Conservation (phyloP, 1,139 yeast genomes). For the Lodderomyces parapsilosis region DNA sequence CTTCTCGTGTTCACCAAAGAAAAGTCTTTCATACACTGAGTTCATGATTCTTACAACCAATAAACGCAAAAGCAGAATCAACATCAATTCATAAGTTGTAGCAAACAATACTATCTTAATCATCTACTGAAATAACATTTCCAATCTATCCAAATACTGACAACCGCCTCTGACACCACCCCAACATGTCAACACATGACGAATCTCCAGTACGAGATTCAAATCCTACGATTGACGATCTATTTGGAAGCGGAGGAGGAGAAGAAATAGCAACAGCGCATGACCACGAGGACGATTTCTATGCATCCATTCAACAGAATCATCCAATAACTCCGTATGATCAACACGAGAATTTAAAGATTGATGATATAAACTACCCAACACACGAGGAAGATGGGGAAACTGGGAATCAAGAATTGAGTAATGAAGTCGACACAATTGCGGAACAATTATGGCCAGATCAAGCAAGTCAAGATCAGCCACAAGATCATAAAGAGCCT, state of each 20-base stretch:
- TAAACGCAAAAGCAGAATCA: no score
- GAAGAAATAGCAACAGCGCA: neutral
- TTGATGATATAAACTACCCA: slow-evolving; percentile 3
- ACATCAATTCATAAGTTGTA: no score
- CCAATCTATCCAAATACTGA: neutral
- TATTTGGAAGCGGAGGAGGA: slow-evolving; percentile 3
- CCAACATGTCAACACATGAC: neutral
- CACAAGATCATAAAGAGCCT: neutral
- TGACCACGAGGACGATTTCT: slow-evolving; percentile 6
- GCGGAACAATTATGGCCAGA: neutral
- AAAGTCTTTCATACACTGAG: no score
- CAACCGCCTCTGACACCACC: no score
- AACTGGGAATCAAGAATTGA: neutral
- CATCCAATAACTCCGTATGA: slow-evolving; percentile 3
- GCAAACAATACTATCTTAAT: no score
- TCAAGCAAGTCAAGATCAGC: neutral
- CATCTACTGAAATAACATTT: no score
- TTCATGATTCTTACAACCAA: no score
- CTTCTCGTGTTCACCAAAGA: no score
- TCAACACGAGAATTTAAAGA: neutral
- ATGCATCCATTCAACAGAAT: slow-evolving; percentile 5
- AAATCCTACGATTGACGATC: slow-evolving; percentile 5
- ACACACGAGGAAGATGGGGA: neutral
- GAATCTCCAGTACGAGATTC: neutral
- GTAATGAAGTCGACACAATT: no score